These are phyloP conservation scores for Trichomonas gallinae DNA, from an alignment of 208 protist genomes.

Conservation along the genomic window DNA sequence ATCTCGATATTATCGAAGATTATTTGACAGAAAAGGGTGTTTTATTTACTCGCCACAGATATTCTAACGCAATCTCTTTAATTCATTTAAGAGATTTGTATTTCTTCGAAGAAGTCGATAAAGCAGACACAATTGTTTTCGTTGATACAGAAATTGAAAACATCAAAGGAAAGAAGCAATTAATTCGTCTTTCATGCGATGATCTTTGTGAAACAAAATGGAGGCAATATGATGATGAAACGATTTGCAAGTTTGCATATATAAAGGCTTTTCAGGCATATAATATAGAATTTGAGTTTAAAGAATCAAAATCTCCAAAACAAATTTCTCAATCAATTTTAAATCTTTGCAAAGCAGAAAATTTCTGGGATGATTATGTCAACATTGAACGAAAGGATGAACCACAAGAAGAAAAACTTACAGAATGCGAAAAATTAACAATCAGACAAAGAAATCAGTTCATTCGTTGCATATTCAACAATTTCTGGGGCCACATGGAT, in stretches of 20 bases:
- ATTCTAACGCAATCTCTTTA: neutral
- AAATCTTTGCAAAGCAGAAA: neutral
- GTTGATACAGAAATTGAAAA: neutral
- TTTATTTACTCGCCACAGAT: neutral
- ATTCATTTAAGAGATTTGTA: neutral
- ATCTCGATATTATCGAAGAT: slow-evolving; percentile 45
- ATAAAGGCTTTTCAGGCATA: neutral
- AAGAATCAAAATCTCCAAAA: neutral
- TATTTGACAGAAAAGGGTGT: slow-evolving; percentile 49
- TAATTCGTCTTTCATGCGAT: neutral
- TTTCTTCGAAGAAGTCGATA: neutral
- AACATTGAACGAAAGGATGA: neutral
- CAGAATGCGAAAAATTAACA: neutral
- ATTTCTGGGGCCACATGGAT: neutral
- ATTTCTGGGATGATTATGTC: neutral
- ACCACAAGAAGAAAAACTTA: neutral
- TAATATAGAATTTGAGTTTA: neutral
- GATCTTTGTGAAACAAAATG: neutral
- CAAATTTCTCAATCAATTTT: neutral
- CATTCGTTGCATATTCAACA: neutral
- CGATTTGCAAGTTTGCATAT: neutral
- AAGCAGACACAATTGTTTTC: neutral
- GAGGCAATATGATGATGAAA: neutral
- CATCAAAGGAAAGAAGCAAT: neutral
- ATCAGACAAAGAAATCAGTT: neutral